Base-by-base conservation (phyloP, 2,329 filamentous ascomycete species). In the Pezicula neosporulosa region DNA sequence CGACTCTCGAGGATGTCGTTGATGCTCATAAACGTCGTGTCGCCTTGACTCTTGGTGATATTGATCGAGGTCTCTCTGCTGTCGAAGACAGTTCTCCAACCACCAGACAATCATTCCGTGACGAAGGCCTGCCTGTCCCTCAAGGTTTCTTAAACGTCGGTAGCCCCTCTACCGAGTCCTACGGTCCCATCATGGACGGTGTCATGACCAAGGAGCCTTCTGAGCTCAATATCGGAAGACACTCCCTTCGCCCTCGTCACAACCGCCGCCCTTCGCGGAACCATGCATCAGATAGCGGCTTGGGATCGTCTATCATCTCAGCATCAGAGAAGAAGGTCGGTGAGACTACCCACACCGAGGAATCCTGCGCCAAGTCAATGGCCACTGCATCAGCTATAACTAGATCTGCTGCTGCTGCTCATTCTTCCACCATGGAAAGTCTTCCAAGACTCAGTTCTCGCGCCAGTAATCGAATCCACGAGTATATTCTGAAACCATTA, bases 271-370 rank as follows among this genome's bases (percentile, higher is more conserved):
- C 74, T 54, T 77, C 76, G 41, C 79, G 85, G 65, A 81, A 84
- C 64, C 86, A 91, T 71, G 81, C 82, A 53, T 94, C 90, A 15
- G 92, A 97, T 73, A 96, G 91, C 68, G 92, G 90, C 49, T 77
- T 97, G 57, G 92, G 92, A 48, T 88, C 90, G 41, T 96, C 91
- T 39, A 78, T 96, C 63, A 81, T 77, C 54, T 87, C 82, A 44
- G 77, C 74, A 33, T 69, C 72, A 50, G 74, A 72, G 50, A 76
- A 81, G 57, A 79, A 82, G 66, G 68, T 73, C 58, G 68, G 58
- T 52, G 61, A 59, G 52, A 56, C 63, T 64, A 68, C 67, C 58
- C 74, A 70, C 57, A 73, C 72, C 54, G 67, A 76, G 5, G 58
- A 61, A 16, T 39, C 52, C 30, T 57, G 78, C 30, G 53, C 63